phyloP scores from a whole-genome alignment of 2,329 filamentous ascomycete genomes.

The Thyridium curvatum region DNA sequence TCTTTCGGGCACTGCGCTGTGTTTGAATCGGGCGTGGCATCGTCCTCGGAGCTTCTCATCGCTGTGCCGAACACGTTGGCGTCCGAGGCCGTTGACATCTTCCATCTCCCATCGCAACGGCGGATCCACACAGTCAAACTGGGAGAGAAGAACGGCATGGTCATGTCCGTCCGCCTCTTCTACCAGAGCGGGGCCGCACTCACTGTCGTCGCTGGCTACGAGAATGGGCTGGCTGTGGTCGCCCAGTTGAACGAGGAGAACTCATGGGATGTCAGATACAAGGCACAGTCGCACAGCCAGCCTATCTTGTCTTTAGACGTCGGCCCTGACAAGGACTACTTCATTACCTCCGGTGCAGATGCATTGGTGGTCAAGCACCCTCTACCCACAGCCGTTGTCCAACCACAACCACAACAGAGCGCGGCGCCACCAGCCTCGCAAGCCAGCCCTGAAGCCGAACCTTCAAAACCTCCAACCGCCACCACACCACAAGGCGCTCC shows the following conservation, averaged over 20 bases:
- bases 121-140: conserved; percentile 55
- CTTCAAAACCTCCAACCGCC: neutral
- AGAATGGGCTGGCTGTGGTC: conserved; percentile 71
- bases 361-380: conserved; percentile 69
- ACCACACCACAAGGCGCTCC: too few relatives aligned
- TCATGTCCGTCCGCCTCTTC: conserved; percentile 72
- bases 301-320: conserved; percentile 72
- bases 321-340: conserved; percentile 44
- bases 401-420: conserved; percentile 8
- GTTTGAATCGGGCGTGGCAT: conserved; percentile 17
- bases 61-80: conserved; percentile 75
- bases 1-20: conserved; percentile 59
- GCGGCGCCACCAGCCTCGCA: neutral
- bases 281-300: conserved; percentile 64
- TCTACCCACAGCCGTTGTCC: conserved; percentile 16
- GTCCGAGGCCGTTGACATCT: conserved; percentile 77
- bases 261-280: conserved; percentile 51
- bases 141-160: conserved; percentile 64
- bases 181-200: conserved; percentile 34
- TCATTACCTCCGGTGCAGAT: conserved; percentile 79
- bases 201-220: conserved; percentile 71
- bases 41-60: conserved; percentile 50
- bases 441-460: conserved; percentile 1
- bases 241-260: conserved; percentile 41
- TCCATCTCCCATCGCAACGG: conserved; percentile 67